Evolutionary conservation across 768 basidiomycete genomes (phyloP), one percentile per base, ranked within the genome.

Genomic region (Brasilioporus rufonigricans): DNA sequence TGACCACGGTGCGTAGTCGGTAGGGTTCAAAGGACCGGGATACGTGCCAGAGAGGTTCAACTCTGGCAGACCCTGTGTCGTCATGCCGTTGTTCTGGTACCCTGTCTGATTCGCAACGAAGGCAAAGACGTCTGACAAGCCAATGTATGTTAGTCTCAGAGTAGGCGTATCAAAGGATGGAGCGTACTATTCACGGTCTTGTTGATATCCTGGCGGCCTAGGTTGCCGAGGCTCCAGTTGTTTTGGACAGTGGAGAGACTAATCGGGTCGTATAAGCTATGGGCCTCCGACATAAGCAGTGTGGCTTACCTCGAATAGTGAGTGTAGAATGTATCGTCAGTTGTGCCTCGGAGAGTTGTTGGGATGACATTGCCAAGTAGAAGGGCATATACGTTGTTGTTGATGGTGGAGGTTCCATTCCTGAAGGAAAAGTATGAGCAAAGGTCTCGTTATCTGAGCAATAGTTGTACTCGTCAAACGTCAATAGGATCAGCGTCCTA

Each of bases 171-270:
- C n/a, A n/a, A n/a, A n/a, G n/a, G 8, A 18, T 11, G 18, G 36
- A 8, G n/a, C 63, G 40, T n/a, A 62, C 62, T 67, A 13, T 50
- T 21, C 18, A 63, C 51, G 10, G 59, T 77, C 71, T 73, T 71
- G 68, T 83, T 83, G 44, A 77, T 78, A 60, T 85, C 83, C 43
- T 74, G 73, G 40, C 84, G 77, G 19, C 84, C 85, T 19, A 86
- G 80, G 16, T 79, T 81, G 36, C 75, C 77, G 27, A 87, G 79
- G 4, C 70, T 67, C 84, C 85, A 86, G 69, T 86, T 87, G 35
- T 76, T 75, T 66, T 85, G 65, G 23, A 85, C 75, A 18, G 84
- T 81, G 9, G 78, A 75, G 48, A 85, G 71, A 23, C 69, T 69
- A 6, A 16, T 29, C 40, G 3, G 13, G 33, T n/a, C n/a, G n/a